Conservation (phyloP, 495 filamentous ascomycete genomes). For the Penicillium robsamsonii region DNA sequence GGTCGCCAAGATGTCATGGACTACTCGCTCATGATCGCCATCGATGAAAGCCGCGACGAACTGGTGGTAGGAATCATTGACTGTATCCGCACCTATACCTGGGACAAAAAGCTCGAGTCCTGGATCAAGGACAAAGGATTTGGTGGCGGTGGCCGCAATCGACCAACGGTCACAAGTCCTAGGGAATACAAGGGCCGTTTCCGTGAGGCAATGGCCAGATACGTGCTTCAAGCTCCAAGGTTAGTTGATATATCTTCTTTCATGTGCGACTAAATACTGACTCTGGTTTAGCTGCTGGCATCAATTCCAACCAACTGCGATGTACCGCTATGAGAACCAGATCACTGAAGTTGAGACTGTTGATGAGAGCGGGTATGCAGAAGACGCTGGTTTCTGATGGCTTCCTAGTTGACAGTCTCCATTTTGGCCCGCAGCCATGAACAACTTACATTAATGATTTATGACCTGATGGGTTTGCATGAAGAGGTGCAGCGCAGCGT, state of each 20-base stretch:
- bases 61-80: constrained; percentile 97
- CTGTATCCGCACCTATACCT: constrained; percentile 97
- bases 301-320: constrained; percentile 58
- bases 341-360: constrained; percentile 25
- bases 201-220: constrained; percentile 93
- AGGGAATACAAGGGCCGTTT: constrained; percentile 97
- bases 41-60: constrained; percentile 85
- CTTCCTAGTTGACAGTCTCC: not conserved
- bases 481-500: not conserved
- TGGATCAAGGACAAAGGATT: constrained; percentile 98
- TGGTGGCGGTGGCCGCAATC: constrained; percentile 78
- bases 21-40: constrained; percentile 97
- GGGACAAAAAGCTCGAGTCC: constrained; percentile 98
- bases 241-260: constrained; percentile 22
- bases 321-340: constrained; percentile 44
- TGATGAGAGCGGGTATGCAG: constrained; percentile 18
- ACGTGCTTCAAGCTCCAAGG: constrained; percentile 73
- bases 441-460: constrained; percentile 13
- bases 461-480: constrained; percentile 12
- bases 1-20: constrained; percentile 97
- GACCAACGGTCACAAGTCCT: constrained; percentile 93
- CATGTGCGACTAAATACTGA: constrained; percentile 4
- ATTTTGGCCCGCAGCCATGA: not conserved
- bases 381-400: not conserved
- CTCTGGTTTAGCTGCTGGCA: constrained; percentile 62